phyloP scores from a whole-genome alignment of 139 green algal species.

The Chlorella sp. region DNA sequence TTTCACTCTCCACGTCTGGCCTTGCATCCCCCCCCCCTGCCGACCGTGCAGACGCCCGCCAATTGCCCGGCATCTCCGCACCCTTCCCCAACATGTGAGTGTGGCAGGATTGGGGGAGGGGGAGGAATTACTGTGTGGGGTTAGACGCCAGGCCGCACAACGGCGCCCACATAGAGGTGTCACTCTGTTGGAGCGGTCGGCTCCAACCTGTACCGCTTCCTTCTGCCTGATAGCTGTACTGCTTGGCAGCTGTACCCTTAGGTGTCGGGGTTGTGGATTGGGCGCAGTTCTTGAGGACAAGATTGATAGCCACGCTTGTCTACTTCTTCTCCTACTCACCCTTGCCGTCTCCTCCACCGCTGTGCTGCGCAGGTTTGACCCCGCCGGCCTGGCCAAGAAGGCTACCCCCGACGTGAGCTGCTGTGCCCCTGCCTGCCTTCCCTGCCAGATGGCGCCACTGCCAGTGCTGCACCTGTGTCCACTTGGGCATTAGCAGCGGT shows the following conservation, averaged over 20 bases:
- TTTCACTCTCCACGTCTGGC: too few species aligned
- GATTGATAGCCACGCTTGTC: too few species aligned
- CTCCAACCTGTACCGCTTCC: too few species aligned
- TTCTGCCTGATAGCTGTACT: too few species aligned
- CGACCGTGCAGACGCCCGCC: slow-evolving; percentile 57
- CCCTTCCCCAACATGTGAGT: slow-evolving; percentile 55
- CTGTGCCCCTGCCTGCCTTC: not conserved
- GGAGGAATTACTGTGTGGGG: too few species aligned
- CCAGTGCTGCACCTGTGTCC: too few species aligned
- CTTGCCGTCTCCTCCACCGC: not conserved
- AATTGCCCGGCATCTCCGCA: slow-evolving; percentile 61
- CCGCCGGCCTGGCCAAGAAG: slow-evolving; percentile 36
- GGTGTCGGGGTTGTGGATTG: too few species aligned
- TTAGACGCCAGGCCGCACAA: not conserved
- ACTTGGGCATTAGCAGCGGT: not conserved
- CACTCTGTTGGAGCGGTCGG: not conserved
- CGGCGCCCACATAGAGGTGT: too few species aligned
- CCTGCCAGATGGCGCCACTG: too few species aligned
- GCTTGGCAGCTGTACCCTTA: too few species aligned
- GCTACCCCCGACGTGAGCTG: not conserved
- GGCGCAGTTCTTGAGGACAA: too few species aligned
- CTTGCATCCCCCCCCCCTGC: not conserved
- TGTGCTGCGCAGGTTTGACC: slow-evolving; percentile 53
- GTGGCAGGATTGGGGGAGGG: too few species aligned
- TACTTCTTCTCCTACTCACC: not conserved